Base-by-base conservation (phyloP, 331 rosid species). In the Quercus tomentella region DNA sequence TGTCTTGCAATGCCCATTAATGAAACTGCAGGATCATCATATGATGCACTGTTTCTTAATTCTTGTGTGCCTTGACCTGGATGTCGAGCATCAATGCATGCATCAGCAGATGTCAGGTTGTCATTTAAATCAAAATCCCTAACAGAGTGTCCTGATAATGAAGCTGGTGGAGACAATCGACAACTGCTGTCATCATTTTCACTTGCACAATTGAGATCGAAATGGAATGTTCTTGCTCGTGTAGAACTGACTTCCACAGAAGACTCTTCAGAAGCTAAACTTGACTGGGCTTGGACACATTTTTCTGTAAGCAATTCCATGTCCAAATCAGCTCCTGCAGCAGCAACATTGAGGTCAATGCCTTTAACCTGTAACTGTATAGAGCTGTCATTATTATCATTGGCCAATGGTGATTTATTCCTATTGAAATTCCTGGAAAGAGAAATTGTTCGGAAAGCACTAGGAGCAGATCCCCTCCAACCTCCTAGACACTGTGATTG, bases 111-210 rank as follows among this genome's bases (percentile, higher is more conserved):
- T 55, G 55, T 14, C 33, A 54, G 69, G 63, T 78, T 74, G 80
- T 82, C 79, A 51, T 82, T 82, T 79, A 82, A 68, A 78, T 82
- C 86, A 74, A 82, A 82, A 78, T 82, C 82, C 79, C 86, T 82
- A 23, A 78, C 54, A 60, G 67, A 79, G 18, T 52, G 37, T 70
- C 41, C 25, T 31, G 78, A 54, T 54, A 63, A 62, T 52, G 83
- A 73, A 82, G 75, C 63, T 26, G 75, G 49, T 23, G 61, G 80
- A 58, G 84, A 71, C 58, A 20, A 56, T 56, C 52, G 79, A 6
- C 43, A 31, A 70, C 51, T 21, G 73, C 71, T 28, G 28, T 66
- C 66, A 30, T 79, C 82, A 60, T 78, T 78, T 58, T 62, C 86
- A 58, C 80, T 58, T 0, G 26, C 73, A n/a, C 72, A 78, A 25